A percentile compares a stretch with the other conserved stretches of the same genome.
phyloP scores from a whole-genome alignment of 2,329 filamentous ascomycete species.

The Nothophaeocryptopus gaeumannii region DNA sequence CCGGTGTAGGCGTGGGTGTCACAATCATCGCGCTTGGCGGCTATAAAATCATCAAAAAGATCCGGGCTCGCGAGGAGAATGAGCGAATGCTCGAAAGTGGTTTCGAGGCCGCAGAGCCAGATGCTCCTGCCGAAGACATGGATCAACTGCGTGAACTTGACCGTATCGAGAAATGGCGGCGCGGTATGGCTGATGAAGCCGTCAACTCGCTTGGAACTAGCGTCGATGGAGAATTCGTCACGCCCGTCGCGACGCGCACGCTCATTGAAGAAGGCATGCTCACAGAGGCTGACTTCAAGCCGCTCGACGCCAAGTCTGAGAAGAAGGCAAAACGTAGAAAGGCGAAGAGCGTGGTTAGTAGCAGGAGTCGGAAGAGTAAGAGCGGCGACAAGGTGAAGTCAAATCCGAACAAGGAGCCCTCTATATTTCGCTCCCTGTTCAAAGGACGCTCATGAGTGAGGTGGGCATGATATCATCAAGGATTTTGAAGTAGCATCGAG shows the following conservation, averaged over 20 bases:
- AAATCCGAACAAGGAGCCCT: constrained; percentile 42
- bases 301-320: constrained; percentile 32
- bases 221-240: constrained; percentile 65
- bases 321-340: constrained; percentile 37
- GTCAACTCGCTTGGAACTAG: constrained; percentile 56
- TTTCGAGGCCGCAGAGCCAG: constrained; percentile 12
- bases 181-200: constrained; percentile 60
- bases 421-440: constrained; percentile 44
- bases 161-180: constrained; percentile 61
- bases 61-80: constrained; percentile 50
- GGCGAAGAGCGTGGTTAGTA: constrained; percentile 22
- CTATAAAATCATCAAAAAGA: constrained; percentile 94
- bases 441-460: constrained; percentile 17
- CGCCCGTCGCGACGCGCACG: constrained; percentile 51
- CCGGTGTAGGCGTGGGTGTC: constrained; percentile 83
- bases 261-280: constrained; percentile 46
- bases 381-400: constrained; percentile 22
- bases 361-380: constrained; percentile 19
- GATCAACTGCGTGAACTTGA: constrained; percentile 59
- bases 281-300: constrained; percentile 46
- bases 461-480: no score
- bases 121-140: constrained; percentile 37
- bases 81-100: constrained; percentile 15
- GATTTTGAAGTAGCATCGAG: no score
- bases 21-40: constrained; percentile 94